Base-by-base conservation (phyloP, 2,329 filamentous ascomycete genomes). In the Clonostachys solani region DNA sequence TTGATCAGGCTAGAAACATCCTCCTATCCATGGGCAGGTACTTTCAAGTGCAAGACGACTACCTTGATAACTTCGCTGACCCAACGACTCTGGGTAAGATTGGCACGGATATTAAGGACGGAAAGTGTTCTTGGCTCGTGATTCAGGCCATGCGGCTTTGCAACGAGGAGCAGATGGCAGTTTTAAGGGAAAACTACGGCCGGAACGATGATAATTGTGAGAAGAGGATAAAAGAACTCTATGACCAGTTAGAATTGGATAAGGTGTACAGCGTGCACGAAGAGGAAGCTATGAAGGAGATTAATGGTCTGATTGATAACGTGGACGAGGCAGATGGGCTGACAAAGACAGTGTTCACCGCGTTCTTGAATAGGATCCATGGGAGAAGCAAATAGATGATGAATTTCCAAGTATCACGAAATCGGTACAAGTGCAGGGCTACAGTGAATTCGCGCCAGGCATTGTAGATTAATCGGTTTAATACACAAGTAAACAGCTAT, bases 41-140 rank as follows among this genome's bases (percentile, higher is more conserved):
- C 78, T 99, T 99, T 81, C 94, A 99, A 73, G 83, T 95, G 54
- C 94, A 99, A 72, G 94, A 99, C 68, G 94, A 99, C 76, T 99
- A 94, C 74, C 88, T 99, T 46, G 94, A 99, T 78, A 95, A 95
- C 74, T 99, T 94, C 63, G 94, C 92, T 59, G 85, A 92, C 58
- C 91, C 94, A 36, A 83, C 90, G 61, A 82, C 90, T 62, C 94
- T 99, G 65, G 94, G 94, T 69, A 99, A 99, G 83, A 96, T 97
- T 55, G 94, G 94, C 56, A 99, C 94, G 50, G 94, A 99, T 63
- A 99, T 99, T 69, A 86, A 92, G 78, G 94, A 99, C 75, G 99
- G 99, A 82, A 99, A 99, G 81, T 99, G 94, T 80, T 95, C 89
- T 40, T 99, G 94, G 94, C 76, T 99, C 50, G 81, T 99, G 69